Conservation (phyloP, 768 basidiomycete species). For the Mycena galopus region DNA sequence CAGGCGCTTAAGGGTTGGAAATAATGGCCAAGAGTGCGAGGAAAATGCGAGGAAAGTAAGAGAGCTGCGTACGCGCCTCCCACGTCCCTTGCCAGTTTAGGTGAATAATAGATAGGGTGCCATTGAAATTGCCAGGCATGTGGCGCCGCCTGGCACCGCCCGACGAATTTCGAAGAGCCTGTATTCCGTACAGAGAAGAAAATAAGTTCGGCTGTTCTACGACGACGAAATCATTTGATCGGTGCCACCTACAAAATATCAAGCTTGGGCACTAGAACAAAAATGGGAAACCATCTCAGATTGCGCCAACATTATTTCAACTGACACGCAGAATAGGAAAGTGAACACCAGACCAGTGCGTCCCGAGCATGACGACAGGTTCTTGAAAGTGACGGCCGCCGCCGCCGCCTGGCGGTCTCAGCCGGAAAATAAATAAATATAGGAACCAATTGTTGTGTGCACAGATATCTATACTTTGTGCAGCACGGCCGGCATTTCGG, state of each 20-base stretch:
- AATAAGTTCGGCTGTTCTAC: neutral
- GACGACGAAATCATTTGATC: conserved; percentile 9
- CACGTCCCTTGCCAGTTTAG: neutral
- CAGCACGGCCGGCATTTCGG: neutral
- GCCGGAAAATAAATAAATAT: conserved; percentile 11
- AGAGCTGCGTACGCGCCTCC: neutral
- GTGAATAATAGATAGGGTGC: conserved; percentile 2
- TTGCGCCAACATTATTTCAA: neutral
- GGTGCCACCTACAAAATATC: neutral
- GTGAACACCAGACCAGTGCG: neutral
- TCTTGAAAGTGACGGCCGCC: neutral
- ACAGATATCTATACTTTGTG: neutral
- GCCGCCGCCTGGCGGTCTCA: neutral
- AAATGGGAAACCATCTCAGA: neutral
- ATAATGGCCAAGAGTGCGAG: too few species aligned
- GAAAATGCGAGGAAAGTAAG: neutral
- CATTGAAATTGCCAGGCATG: conserved; percentile 11
- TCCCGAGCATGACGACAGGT: neutral
- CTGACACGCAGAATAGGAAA: conserved; percentile 4
- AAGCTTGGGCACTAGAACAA: neutral
- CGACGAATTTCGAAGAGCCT: neutral
- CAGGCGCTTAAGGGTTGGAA: neutral
- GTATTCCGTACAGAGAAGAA: too few species aligned
- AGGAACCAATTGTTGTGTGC: conserved; percentile 14
- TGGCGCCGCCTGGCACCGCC: conserved; percentile 3